Percentiles rank a stretch among this genome's conserved stretches.
These are phyloP conservation scores for Fusarium keratoplasticum DNA, from an alignment of 2,329 filamentous ascomycete genomes.

Conservation along the genomic window DNA sequence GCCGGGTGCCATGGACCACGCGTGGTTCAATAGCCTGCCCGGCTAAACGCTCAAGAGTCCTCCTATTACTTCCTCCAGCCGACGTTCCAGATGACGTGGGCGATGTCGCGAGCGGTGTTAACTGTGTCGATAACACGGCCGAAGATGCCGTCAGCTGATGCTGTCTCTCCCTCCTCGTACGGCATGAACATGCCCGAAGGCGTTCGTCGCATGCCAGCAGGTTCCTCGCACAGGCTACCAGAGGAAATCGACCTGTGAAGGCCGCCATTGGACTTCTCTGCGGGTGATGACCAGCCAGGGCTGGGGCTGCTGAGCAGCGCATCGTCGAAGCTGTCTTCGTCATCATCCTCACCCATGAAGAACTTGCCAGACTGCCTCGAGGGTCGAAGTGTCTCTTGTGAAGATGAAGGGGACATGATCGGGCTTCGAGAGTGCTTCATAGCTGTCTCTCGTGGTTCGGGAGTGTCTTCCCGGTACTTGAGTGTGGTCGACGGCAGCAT, in stretches of 20 bases:
- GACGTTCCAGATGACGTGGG: slow-evolving; percentile 79
- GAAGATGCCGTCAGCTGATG: slow-evolving; percentile 73
- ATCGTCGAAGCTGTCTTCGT: slow-evolving; percentile 64
- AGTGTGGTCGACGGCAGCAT: slow-evolving; percentile 88
- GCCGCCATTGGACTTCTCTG: slow-evolving; percentile 42
- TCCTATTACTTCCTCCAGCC: slow-evolving; percentile 68
- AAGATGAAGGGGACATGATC: slow-evolving; percentile 77
- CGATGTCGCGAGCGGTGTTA: slow-evolving; percentile 77
- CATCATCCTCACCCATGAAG: slow-evolving; percentile 69
- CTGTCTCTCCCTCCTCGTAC: slow-evolving; percentile 78
- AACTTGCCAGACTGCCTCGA: slow-evolving; percentile 74
- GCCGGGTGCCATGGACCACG: slow-evolving; percentile 18
- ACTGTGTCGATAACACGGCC: slow-evolving; percentile 85
- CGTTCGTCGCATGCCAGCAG: slow-evolving; percentile 78
- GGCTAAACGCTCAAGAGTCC: not conserved
- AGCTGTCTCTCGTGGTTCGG: slow-evolving; percentile 71
- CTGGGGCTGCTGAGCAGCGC: slow-evolving; percentile 41
- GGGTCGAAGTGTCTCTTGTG: slow-evolving; percentile 84
- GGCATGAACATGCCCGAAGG: slow-evolving; percentile 94
- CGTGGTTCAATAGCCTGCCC: not conserved
- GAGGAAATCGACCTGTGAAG: slow-evolving; percentile 63
- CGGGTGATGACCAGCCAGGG: slow-evolving; percentile 49
- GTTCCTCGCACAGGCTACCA: slow-evolving; percentile 61
- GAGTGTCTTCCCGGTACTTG: slow-evolving; percentile 84
- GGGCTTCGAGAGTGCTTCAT: slow-evolving; percentile 71